A percentile compares a stretch with the other conserved stretches of the same genome.
Conservation (phyloP, 2,329 filamentous ascomycete genomes). For the Chalara sp. region DNA sequence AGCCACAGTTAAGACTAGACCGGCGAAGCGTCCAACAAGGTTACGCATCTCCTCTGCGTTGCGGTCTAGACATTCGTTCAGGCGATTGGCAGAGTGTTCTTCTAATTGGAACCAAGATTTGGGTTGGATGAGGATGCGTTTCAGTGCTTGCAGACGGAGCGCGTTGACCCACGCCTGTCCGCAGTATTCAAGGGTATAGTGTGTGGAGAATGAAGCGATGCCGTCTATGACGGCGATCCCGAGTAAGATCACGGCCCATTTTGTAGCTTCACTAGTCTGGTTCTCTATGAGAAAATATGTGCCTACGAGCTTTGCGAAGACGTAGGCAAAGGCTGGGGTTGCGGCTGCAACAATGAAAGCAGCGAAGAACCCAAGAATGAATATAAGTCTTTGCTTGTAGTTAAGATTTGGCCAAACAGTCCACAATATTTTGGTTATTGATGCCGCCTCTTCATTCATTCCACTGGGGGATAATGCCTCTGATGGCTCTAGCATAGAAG, state of each 20-base stretch:
- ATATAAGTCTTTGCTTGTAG: slow-evolving; percentile 39
- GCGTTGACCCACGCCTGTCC: slow-evolving; percentile 73
- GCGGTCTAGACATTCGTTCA: slow-evolving; percentile 69
- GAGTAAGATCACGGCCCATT: slow-evolving; percentile 66
- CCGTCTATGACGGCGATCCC: slow-evolving; percentile 63
- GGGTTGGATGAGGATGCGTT: slow-evolving; percentile 67
- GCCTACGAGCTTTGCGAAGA: slow-evolving; percentile 65
- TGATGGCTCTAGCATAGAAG: background rate
- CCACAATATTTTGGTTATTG: slow-evolving; percentile 49
- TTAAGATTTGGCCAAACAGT: slow-evolving; percentile 66
- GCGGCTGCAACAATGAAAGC: slow-evolving; percentile 18
- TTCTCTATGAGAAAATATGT: slow-evolving; percentile 53
- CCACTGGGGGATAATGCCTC: background rate
- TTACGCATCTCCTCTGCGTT: slow-evolving; percentile 85
- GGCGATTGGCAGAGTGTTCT: slow-evolving; percentile 52
- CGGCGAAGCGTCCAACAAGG: slow-evolving; percentile 70
- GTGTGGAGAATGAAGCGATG: slow-evolving; percentile 54
- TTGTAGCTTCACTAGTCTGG: slow-evolving; percentile 15
- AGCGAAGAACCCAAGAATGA: slow-evolving; percentile 51
- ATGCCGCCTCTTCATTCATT: slow-evolving; percentile 9
- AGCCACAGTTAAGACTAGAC: slow-evolving; percentile 58
- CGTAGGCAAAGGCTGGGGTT: slow-evolving; percentile 61
- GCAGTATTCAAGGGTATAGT: slow-evolving; percentile 64
- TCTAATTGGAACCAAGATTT: slow-evolving; percentile 71
- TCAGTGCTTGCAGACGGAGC: slow-evolving; percentile 62